Evolutionary conservation across 169 alveolate species (phyloP).

Genomic region (Toxoplasma gondii): DNA sequence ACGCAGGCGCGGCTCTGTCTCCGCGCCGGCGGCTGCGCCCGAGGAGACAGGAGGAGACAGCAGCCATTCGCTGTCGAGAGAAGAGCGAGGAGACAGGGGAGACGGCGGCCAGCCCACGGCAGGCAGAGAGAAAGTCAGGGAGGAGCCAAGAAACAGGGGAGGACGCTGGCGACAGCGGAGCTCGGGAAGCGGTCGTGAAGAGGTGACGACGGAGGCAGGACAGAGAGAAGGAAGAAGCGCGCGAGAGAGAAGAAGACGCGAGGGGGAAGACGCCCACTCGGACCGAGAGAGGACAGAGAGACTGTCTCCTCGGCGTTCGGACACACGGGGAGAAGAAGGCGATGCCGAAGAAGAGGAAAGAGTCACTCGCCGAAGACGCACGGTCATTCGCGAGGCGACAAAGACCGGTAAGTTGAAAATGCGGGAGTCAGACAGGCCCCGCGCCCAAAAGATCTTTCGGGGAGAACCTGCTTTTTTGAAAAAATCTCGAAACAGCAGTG

Average conservation of each 20-base stretch:
- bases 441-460: no score
- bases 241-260: background rate
- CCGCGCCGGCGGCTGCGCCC: no score
- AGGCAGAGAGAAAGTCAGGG: background rate
- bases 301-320: background rate
- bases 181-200: background rate
- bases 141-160: background rate
- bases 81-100: background rate
- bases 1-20: no score
- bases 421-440: no score
- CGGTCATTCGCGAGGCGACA: background rate
- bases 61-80: no score
- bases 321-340: background rate
- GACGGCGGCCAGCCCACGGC: background rate
- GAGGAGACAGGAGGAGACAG: no score
- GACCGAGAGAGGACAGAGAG: background rate
- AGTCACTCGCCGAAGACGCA: background rate
- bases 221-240: constrained; percentile 24
- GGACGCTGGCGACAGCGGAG: background rate
- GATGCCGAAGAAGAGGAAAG: background rate
- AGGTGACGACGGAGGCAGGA: background rate
- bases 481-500: no score
- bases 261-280: background rate
- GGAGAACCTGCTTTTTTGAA: no score
- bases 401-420: background rate